Base-by-base conservation (phyloP, 129 eudicot genomes). In the Flaveria sonorensis region DNA sequence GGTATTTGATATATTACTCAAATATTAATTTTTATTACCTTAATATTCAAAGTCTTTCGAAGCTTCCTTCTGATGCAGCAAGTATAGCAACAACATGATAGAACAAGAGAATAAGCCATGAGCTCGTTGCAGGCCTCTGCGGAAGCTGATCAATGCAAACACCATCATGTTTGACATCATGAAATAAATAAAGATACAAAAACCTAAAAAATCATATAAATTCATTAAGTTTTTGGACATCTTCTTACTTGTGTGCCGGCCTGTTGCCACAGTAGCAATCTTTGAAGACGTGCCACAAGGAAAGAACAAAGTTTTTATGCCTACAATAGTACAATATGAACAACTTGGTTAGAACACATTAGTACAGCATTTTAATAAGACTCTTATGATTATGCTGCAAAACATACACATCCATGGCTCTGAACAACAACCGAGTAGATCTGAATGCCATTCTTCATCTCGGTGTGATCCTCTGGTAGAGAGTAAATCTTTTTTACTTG, bases 61-160 rank as follows among this genome's bases (percentile, higher is more conserved):
- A 92, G 94, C 85, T 92, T 92, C 74, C 85, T 81, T 70, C 99
- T 87, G 77, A 91, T 69, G 77, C 97, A 94, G 72, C 97, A 91
- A 68, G 97, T 94, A 76, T 94, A 94, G 83, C 99, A 94, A 80
- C 99, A 94, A 76, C 99, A 94, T 3, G 97, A 91, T 81, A 91
- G 62, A 86, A 93, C 81, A 75, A 93, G 71, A 50, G 98, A 93
- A 86, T 90, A 93, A 48, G 90, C 95, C 89, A 88, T 81, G 83
- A 92, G 59, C 71, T 92, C 94, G 10, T 90, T 90, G 52, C 90
- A 92, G 56, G 86, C 88, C 72, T 86, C 94, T 65, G 84, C 83
- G 4, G 96, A 68, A 85, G 95, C 98, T 93, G 88, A 80, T 75
- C 19, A 65, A 70, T 50, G 70, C 39, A 86, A 59, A 79, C 51